Conservation (phyloP, 176 grass and related monocot genomes). For the Alloteropsis semialata region DNA sequence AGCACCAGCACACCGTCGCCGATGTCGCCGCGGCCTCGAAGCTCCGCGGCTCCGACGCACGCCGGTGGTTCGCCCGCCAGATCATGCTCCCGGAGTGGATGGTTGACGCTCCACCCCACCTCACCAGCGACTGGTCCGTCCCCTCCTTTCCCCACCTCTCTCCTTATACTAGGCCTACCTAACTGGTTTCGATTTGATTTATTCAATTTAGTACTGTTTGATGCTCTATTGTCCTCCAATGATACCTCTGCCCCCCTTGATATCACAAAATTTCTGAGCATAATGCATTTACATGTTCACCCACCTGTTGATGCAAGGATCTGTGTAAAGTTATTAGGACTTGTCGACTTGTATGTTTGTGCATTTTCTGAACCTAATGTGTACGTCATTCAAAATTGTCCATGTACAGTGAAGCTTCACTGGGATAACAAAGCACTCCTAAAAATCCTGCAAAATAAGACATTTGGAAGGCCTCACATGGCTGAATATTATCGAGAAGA, state of each 20-base stretch:
- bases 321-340: too few species aligned
- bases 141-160: neutral
- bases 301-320: too few species aligned
- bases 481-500: too few species aligned
- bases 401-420: too few species aligned
- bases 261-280: neutral
- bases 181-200: neutral
- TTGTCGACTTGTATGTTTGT: too few species aligned
- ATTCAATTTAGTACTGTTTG: neutral
- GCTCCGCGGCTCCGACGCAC: slow-evolving; percentile 61
- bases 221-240: neutral
- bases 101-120: slow-evolving; percentile 73
- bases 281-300: neutral
- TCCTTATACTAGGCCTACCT: neutral
- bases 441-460: too few species aligned
- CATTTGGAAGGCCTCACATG: too few species aligned
- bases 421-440: too few species aligned
- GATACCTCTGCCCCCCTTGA: neutral
- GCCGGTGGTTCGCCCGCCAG: slow-evolving; percentile 80
- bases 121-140: slow-evolving; percentile 69
- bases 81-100: slow-evolving; percentile 99
- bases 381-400: too few species aligned
- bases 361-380: too few species aligned
- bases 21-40: slow-evolving; percentile 51
- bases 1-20: slow-evolving; percentile 13